These are phyloP conservation scores for Withania somnifera DNA, from an alignment of 305 asterid species.

Conservation along the genomic window DNA sequence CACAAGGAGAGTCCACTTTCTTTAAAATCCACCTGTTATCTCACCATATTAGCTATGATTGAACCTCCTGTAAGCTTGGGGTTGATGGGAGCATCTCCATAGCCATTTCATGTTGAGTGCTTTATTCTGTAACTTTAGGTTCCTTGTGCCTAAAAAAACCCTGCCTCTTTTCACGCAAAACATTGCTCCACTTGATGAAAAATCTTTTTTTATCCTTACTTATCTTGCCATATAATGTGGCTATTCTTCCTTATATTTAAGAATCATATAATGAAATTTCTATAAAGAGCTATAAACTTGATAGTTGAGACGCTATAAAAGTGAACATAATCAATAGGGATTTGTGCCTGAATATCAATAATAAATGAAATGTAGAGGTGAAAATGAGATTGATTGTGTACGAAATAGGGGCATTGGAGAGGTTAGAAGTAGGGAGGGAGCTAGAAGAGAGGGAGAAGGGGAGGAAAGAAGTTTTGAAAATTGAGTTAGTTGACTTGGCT, in stretches of 20 bases:
- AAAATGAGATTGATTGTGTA: too few species aligned
- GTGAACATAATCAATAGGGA: neutral
- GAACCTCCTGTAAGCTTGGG: neutral
- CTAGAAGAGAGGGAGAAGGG: too few species aligned
- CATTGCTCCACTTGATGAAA: neutral
- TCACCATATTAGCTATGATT: neutral
- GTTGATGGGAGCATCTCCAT: neutral
- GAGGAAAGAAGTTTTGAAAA: too few species aligned
- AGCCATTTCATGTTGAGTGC: neutral
- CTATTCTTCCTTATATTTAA: neutral
- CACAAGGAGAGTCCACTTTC: neutral
- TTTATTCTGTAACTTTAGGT: neutral
- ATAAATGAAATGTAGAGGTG: neutral
- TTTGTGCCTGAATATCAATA: neutral
- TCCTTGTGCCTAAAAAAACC: neutral
- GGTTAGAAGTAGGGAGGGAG: too few species aligned
- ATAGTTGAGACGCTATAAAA: neutral
- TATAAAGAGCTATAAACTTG: neutral
- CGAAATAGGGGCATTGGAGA: too few species aligned
- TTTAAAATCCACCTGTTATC: neutral
- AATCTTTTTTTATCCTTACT: neutral
- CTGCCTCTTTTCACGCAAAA: neutral
- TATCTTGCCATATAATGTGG: neutral
- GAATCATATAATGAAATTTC: neutral
- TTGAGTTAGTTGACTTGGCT: too few species aligned